Evolutionary conservation across 2,329 filamentous ascomycete genomes (phyloP), one percentile per base, ranked within the genome.

Genomic region (Penicillium brasilianum): DNA sequence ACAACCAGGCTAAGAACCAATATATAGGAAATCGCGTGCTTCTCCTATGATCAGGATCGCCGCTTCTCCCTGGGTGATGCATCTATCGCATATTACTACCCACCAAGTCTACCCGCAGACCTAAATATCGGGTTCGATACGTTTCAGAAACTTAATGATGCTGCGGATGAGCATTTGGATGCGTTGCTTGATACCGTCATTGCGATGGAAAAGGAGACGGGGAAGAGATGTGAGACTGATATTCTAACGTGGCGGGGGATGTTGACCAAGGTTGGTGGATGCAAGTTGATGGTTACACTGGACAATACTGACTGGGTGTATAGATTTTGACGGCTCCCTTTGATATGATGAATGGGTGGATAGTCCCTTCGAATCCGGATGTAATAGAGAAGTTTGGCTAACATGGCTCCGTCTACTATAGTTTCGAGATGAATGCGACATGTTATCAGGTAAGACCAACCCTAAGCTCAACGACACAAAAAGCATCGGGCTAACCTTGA

Each of bases 361-460:
- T 78, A 14, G 32, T 28, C 39, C n/a, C 1, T 2, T 57, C 11
- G 44, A 41, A 48, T 22, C 8, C 13, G 9, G 32, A 8, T 22
- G 3, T 14, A 49, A 32, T 48, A n/a, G 34, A 53, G 60, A 53
- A 54, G 60, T 54, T 62, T 48, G 32, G 41, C 61, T 61, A 22
- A 61, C 50, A 11, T 16, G 6, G 1, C 6, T 43, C 20, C 20
- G 4, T 55, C 37, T 22, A 7, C 22, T 41, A n/a, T 36, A 93
- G 91, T 53, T 98, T 97, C 71, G 91, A 96, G 76, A 97, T 99
- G 93, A 97, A 97, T 74, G 94, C 92, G 52, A 97, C 94, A 2
- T 83, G 88, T 54, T 95, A 93, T 72, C 90, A 98, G 82, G 93
- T 95, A 78, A 76, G 72, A 61, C 59, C 28, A 16, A 14, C n/a